Conservation (phyloP, 768 basidiomycete species). For the Leucosporidium scottii region DNA sequence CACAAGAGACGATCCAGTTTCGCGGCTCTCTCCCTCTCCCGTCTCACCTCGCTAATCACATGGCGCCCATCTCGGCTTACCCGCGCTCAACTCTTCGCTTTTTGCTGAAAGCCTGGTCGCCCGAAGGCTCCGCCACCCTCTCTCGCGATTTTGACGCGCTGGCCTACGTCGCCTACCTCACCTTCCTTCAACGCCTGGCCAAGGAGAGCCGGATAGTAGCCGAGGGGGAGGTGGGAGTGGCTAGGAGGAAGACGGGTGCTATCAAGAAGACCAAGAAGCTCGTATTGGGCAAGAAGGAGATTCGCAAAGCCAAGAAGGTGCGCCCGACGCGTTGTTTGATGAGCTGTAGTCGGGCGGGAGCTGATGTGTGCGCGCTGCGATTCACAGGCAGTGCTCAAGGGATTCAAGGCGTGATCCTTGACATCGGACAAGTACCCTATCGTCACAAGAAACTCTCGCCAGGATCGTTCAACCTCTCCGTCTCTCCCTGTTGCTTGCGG, state of each 20-base stretch:
- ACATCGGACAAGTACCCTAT: too few relatives aligned
- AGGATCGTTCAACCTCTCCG: too few relatives aligned
- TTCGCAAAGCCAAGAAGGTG: background rate
- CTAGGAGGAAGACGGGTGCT: background rate
- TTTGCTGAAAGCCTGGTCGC: background rate
- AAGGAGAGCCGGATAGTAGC: background rate
- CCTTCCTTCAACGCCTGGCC: conserved; percentile 1
- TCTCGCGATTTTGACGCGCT: background rate
- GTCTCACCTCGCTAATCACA: background rate
- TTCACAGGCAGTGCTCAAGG: background rate
- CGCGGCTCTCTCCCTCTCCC: background rate
- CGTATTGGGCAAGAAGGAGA: background rate
- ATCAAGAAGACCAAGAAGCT: too few relatives aligned
- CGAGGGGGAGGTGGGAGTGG: background rate
- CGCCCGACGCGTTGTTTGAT: background rate
- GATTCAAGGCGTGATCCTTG: background rate
- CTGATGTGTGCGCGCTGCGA: background rate
- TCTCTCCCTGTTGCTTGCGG: too few relatives aligned
- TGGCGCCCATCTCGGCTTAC: background rate
- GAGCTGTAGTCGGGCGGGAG: background rate
- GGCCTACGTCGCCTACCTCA: background rate
- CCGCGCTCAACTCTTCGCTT: background rate
- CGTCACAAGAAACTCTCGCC: too few relatives aligned
- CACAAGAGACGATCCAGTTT: background rate
- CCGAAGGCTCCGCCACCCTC: background rate